Evolutionary conservation across 495 filamentous ascomycete genomes (phyloP).

Genomic region (Cryomyces minteri): DNA sequence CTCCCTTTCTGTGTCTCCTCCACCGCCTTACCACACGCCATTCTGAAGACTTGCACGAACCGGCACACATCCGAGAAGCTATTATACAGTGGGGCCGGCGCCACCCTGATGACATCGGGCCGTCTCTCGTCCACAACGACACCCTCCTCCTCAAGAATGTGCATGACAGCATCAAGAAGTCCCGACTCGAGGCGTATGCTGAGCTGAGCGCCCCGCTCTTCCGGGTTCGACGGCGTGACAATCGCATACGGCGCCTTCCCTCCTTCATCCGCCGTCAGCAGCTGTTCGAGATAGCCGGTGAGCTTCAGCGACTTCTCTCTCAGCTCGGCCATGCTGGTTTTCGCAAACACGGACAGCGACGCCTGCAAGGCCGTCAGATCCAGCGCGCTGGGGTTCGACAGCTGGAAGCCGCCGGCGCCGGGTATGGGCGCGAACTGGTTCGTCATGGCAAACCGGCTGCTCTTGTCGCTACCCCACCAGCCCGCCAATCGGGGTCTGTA

Average conservation of each 20-base stretch:
- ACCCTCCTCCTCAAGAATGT: constrained; percentile 43
- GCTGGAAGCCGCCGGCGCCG: constrained; percentile 51
- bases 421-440: constrained; percentile 55
- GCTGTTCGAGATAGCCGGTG: constrained; percentile 63
- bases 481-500: constrained; percentile 50
- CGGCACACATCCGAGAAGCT: constrained; percentile 58
- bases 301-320: constrained; percentile 56
- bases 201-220: constrained; percentile 69
- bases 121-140: constrained; percentile 78
- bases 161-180: constrained; percentile 50
- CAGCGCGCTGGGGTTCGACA: constrained; percentile 48
- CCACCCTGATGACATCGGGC: constrained; percentile 83
- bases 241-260: constrained; percentile 41
- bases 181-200: constrained; percentile 51
- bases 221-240: constrained; percentile 60
- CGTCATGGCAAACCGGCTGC: constrained; percentile 59
- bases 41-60: constrained; percentile 49
- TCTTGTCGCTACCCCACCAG: constrained; percentile 79
- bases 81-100: constrained; percentile 84
- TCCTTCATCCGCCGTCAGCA: constrained; percentile 32
- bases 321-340: constrained; percentile 49
- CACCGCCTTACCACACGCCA: constrained; percentile 17
- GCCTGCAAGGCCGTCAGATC: constrained; percentile 55
- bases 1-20: background rate
- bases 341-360: constrained; percentile 59